A percentile compares a stretch with the other conserved stretches of the same genome.
Conservation (phyloP, 2,329 filamentous ascomycete genomes). For the Colletotrichum cuscutae region DNA sequence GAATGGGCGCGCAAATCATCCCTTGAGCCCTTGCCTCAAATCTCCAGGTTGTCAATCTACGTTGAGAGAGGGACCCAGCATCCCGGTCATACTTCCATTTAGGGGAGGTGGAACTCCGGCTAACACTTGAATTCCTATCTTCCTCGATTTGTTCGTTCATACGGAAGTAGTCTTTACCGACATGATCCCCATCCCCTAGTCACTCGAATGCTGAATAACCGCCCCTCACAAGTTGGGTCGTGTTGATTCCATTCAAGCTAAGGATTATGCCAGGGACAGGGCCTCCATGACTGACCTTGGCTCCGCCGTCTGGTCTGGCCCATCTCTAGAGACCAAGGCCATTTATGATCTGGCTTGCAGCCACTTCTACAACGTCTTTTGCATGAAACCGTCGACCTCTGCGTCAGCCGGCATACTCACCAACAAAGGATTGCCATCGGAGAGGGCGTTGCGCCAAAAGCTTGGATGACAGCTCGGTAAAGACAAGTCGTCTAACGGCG, state of each 20-base stretch:
- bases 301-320: conserved; percentile 10
- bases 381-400: not conserved
- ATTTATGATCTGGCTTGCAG: conserved; percentile 24
- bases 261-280: conserved; percentile 13
- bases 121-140: not conserved
- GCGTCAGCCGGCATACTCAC: not conserved
- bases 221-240: not conserved
- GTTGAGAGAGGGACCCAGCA: not conserved
- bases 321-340: not conserved
- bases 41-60: not conserved
- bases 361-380: not conserved
- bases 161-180: conserved; percentile 9
- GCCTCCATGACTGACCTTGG: conserved; percentile 3
- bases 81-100: conserved; percentile 6
- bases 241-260: not conserved
- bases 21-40: not conserved
- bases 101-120: not conserved
- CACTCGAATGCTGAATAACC: conserved; percentile 8
- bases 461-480: conserved; percentile 12
- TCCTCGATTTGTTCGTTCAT: not conserved
- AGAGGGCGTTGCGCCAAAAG: not conserved
- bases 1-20: not conserved
- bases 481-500: not conserved
- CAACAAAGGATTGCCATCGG: not conserved
- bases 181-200: conserved; percentile 2